Evolutionary conservation across 352 stramenopile genomes (phyloP).

Genomic region (Hyaloperonospora brassicae): DNA sequence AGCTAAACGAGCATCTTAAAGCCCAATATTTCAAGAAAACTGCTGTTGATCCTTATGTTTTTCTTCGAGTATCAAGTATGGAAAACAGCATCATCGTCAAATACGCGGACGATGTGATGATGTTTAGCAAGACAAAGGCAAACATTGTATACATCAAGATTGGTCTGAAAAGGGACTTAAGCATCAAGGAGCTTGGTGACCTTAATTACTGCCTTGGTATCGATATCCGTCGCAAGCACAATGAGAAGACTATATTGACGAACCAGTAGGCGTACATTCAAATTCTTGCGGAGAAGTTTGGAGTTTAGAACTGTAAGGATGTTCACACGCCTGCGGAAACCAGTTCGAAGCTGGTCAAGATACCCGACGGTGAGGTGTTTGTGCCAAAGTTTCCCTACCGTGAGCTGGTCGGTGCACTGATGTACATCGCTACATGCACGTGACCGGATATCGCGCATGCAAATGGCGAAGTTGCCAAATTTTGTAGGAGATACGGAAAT

Average conservation of each 20-base stretch:
- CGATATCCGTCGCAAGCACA: background rate
- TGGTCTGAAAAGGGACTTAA: background rate
- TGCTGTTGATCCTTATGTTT: background rate
- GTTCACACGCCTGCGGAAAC: slow-evolving; percentile 4
- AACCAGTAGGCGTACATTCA: slow-evolving; percentile 1
- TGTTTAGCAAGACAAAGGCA: too few relatives aligned
- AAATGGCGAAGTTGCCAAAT: too few relatives aligned
- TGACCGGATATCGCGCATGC: too few relatives aligned
- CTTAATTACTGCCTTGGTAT: background rate
- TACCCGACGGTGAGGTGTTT: background rate
- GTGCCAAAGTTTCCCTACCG: background rate
- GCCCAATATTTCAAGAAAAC: background rate
- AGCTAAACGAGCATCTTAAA: too few relatives aligned
- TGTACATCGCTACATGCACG: background rate
- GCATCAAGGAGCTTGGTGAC: background rate
- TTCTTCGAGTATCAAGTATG: too few relatives aligned
- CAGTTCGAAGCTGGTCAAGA: slow-evolving; percentile 5
- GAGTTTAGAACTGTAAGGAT: slow-evolving; percentile 1
- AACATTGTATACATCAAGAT: too few relatives aligned
- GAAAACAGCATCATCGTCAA: too few relatives aligned
- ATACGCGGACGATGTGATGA: too few relatives aligned
- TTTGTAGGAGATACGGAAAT: too few relatives aligned
- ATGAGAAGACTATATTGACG: background rate
- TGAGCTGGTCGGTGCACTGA: slow-evolving; percentile 2
- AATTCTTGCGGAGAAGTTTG: slow-evolving; percentile 1